Percentiles rank a stretch among this genome's conserved stretches.
These are phyloP conservation scores for Cinnamomum chago DNA, from an alignment of 164 flowering plant genomes.

Conservation along the genomic window DNA sequence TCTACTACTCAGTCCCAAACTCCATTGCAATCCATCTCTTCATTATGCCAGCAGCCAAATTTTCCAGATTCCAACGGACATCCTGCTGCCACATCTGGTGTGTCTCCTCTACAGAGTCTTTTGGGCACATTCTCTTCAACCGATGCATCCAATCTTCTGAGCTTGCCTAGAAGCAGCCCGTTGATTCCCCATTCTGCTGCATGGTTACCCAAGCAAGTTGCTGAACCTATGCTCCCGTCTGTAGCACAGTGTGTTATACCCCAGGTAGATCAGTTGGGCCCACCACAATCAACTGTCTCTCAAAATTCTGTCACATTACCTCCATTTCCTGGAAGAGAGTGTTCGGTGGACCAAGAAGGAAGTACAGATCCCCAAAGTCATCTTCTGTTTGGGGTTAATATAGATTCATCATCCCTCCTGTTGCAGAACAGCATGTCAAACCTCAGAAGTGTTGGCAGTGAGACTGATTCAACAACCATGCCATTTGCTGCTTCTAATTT, in stretches of 20 bases:
- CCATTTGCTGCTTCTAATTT: conserved; percentile 56
- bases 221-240: conserved; percentile 51
- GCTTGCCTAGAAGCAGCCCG: conserved; percentile 40
- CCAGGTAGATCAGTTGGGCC: conserved; percentile 53
- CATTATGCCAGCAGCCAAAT: conserved; percentile 55
- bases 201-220: conserved; percentile 61
- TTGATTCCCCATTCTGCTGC: conserved; percentile 35
- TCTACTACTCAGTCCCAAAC: conserved; percentile 51
- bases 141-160: conserved; percentile 56
- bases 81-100: conserved; percentile 33
- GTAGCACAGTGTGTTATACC: conserved; percentile 44
- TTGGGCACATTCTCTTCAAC: conserved; percentile 66
- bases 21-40: conserved; percentile 46
- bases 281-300: conserved; percentile 37
- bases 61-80: conserved; percentile 56
- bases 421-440: conserved; percentile 66
- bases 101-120: conserved; percentile 66
- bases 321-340: conserved; percentile 86
- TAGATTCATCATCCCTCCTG: conserved; percentile 66
- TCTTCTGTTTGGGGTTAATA: conserved; percentile 80
- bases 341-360: conserved; percentile 57
- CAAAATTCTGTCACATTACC: conserved; percentile 58
- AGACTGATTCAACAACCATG: conserved; percentile 48
- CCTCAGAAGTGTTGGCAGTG: conserved; percentile 51
- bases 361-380: conserved; percentile 59